Evolutionary conservation across 768 basidiomycete genomes (phyloP), one percentile per base, ranked within the genome.

Genomic region (Mycena chlorophos): DNA sequence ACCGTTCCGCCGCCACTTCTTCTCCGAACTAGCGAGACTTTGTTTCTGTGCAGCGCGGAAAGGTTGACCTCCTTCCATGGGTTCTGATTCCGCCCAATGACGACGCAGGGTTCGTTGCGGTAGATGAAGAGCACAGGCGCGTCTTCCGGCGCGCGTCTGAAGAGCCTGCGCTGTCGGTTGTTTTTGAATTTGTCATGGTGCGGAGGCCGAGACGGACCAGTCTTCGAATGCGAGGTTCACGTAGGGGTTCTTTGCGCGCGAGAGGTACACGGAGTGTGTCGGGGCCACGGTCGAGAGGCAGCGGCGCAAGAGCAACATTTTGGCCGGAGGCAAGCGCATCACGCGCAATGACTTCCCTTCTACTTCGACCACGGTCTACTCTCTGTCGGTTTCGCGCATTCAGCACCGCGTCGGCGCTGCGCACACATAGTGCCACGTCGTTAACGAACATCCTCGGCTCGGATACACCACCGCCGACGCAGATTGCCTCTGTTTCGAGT

Each of bases 1-100:
- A 99, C 96, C 0, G 96, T 91, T 13, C 96, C 96, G 16, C 96
- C 96, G 6, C 96, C 97, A 62, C 93, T 95, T 52, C 89, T 78
- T 52, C 96, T 77, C 37, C 96, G 78, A 28, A 98, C 80, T 65
- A 92, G 89, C 0, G 91, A 91, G 17, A 94, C 78, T 3, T 75
- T 77, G 57, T 75, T 69, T 39, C 69, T 54, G 12, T 73, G 69
- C 5, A 94, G 75, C 1, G 82, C 78, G 5, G 67, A 57, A 47
- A 95, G 79, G 63, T 96, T 95, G 62, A 94, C 86, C 66, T 99
- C 96, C 68, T 93, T 97, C 96, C 96, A 98, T 16, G 95, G 96
- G 63, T 97, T 98, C 75, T 99, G 97, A 68, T 98, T 95, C 50
- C 96, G 78, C 0, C 96, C 96, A 52, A 98, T 91, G 51, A 99